A percentile compares a stretch with the other conserved stretches of the same genome.
These are phyloP conservation scores for Prunus armeniaca DNA, from an alignment of 306 rosid species.

Conservation along the genomic window DNA sequence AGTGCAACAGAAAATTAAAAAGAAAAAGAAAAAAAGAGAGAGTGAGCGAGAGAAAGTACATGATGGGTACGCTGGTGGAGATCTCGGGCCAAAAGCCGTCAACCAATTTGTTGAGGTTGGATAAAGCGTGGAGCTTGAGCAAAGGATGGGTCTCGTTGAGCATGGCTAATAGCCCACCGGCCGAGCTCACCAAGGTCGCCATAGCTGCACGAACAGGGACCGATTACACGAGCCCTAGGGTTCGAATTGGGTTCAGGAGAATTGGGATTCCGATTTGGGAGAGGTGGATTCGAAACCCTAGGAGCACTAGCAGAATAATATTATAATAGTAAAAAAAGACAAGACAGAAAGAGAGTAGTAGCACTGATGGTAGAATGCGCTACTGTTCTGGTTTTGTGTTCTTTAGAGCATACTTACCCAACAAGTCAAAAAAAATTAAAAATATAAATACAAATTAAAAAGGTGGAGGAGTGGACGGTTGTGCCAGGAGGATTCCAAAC, in stretches of 20 bases:
- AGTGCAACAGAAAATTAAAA: not conserved
- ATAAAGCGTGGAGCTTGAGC: constrained; percentile 87
- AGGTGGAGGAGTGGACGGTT: not conserved
- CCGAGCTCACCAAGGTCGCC: constrained; percentile 82
- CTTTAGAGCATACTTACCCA: constrained; percentile 15
- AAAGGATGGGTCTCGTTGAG: constrained; percentile 75
- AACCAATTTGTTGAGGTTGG: constrained; percentile 84
- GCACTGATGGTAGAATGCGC: not conserved
- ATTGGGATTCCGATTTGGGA: constrained; percentile 33
- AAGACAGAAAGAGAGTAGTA: not conserved
- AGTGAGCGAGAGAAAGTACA: constrained; percentile 41
- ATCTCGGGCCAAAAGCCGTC: constrained; percentile 98
- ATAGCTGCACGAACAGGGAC: constrained; percentile 29
- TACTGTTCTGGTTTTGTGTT: not conserved
- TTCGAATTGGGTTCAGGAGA: constrained; percentile 24
- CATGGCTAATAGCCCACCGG: constrained; percentile 96
- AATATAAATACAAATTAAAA: not conserved
- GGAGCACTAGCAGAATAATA: not conserved
- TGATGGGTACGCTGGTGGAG: constrained; percentile 91
- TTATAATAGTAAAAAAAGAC: not conserved
- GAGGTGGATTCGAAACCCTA: constrained; percentile 38
- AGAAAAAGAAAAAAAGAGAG: not conserved
- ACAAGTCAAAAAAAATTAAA: constrained; percentile 20
- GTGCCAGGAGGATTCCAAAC: not conserved
- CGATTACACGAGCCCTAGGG: not conserved